phyloP scores from a whole-genome alignment of 768 basidiomycete genomes.

The Rhizopogon salebrosus region DNA sequence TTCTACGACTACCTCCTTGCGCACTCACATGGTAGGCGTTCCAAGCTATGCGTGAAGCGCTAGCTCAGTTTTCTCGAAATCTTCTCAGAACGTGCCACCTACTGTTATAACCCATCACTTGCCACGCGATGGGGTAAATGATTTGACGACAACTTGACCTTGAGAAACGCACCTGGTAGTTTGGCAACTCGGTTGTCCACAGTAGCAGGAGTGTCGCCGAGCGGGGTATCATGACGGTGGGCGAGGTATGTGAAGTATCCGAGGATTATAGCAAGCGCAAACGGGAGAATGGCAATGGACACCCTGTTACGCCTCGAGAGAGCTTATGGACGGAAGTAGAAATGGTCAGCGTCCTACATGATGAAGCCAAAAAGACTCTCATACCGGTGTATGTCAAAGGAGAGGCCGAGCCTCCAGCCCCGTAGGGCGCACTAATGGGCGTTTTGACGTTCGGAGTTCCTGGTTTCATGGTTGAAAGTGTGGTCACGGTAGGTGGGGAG shows the following conservation, averaged over 20 bases:
- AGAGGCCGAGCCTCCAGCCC: background rate
- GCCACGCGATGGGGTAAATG: background rate
- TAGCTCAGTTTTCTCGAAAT: conserved; percentile 4
- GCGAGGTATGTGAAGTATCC: conserved; percentile 13
- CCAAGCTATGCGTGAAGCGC: conserved; percentile 42
- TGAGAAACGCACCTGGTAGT: conserved; percentile 28
- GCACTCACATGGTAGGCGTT: conserved; percentile 57
- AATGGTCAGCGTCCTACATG: background rate
- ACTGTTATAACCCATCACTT: conserved; percentile 67
- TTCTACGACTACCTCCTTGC: background rate
- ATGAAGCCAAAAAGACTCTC: background rate
- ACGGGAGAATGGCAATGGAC: conserved; percentile 7
- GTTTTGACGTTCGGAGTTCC: background rate
- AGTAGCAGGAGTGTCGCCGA: background rate
- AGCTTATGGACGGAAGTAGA: background rate
- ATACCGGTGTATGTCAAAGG: background rate
- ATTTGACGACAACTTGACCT: too few species aligned
- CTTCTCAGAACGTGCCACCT: conserved; percentile 10
- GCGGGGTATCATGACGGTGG: background rate
- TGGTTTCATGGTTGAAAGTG: background rate
- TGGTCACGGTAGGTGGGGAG: background rate
- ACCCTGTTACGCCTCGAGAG: conserved; percentile 1
- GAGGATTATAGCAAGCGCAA: conserved; percentile 17
- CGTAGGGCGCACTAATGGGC: background rate
- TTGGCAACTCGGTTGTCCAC: conserved; percentile 24